These are phyloP conservation scores for Calocera viscosa DNA, from an alignment of 768 basidiomycete genomes.

Conservation along the genomic window DNA sequence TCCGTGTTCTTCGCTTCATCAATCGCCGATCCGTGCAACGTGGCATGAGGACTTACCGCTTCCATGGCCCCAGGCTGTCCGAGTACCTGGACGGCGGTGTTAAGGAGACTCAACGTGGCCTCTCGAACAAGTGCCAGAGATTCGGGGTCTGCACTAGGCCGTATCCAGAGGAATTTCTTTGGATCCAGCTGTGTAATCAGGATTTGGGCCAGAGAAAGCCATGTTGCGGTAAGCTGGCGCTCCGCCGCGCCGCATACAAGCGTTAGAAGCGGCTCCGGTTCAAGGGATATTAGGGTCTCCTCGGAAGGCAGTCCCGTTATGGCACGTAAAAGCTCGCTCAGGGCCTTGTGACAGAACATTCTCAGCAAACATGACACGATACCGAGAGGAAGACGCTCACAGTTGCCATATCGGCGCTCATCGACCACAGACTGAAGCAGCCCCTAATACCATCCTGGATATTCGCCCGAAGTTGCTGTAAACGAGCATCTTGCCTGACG, in stretches of 20 bases:
- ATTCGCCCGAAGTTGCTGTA: constrained; percentile 50
- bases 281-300: constrained; percentile 63
- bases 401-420: constrained; percentile 61
- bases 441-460: constrained; percentile 49
- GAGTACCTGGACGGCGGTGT: constrained; percentile 43
- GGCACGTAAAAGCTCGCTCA: constrained; percentile 74
- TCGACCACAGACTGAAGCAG: constrained; percentile 62
- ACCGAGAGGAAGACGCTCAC: constrained; percentile 35
- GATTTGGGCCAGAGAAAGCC: constrained; percentile 73
- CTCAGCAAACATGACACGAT: neutral
- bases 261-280: constrained; percentile 69
- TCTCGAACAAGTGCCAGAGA: constrained; percentile 44
- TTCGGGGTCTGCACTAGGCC: constrained; percentile 44
- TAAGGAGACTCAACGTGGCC: constrained; percentile 46
- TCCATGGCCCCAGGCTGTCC: constrained; percentile 54
- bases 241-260: constrained; percentile 61
- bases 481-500: constrained; percentile 52
- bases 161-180: constrained; percentile 34
- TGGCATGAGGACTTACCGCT: constrained; percentile 35
- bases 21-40: neutral
- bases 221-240: constrained; percentile 62
- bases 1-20: constrained; percentile 60
- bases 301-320: constrained; percentile 72
- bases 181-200: constrained; percentile 74
- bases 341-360: constrained; percentile 35